These are phyloP conservation scores for Fraxinus latifolia DNA, from an alignment of 305 asterid genomes.

Conservation along the genomic window DNA sequence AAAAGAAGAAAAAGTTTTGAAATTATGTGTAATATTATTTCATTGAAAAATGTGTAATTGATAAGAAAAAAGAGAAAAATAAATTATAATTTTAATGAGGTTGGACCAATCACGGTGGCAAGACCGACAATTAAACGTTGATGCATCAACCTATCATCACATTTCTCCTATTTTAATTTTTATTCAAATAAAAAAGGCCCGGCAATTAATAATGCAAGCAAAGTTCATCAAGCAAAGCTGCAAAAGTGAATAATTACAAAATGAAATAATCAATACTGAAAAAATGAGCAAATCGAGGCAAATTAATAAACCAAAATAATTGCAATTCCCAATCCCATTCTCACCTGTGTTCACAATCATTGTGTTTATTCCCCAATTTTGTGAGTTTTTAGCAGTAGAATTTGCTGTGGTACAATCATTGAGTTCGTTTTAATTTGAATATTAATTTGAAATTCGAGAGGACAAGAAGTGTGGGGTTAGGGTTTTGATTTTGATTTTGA, in stretches of 20 bases:
- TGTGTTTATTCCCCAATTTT: not conserved
- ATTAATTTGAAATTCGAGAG: not conserved
- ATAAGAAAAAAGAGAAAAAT: too few species aligned
- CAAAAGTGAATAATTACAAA: constrained; percentile 1
- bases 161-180: not conserved
- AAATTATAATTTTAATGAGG: too few species aligned
- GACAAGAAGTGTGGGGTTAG: constrained; percentile 26
- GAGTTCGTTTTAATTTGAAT: not conserved
- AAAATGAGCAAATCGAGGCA: not conserved
- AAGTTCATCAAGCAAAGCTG: not conserved
- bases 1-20: too few species aligned
- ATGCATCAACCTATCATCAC: not conserved
- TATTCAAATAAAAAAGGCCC: constrained; percentile 1
- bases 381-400: not conserved
- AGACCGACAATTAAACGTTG: not conserved
- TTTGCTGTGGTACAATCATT: not conserved
- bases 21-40: too few species aligned
- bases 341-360: not conserved
- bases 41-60: too few species aligned
- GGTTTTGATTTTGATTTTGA: constrained; percentile 39
- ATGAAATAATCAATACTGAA: not conserved
- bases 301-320: not conserved
- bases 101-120: not conserved
- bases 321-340: not conserved
- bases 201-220: not conserved